These are phyloP conservation scores for Coccinonectria pachysandricola DNA, from an alignment of 2,329 filamentous ascomycete genomes.

Conservation along the genomic window DNA sequence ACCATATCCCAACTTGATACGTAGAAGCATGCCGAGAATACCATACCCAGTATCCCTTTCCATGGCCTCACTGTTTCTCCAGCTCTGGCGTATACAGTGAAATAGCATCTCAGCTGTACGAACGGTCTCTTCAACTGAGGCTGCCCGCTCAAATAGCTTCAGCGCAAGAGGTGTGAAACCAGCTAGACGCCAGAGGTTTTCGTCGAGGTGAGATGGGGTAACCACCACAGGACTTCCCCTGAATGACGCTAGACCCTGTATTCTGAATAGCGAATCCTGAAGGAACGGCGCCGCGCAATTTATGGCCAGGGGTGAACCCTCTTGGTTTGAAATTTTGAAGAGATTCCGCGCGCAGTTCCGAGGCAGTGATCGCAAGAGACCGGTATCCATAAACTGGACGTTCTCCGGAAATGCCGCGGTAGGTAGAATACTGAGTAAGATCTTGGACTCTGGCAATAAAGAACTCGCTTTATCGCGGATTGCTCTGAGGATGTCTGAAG, in stretches of 20 bases:
- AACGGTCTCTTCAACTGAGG: conserved; percentile 58
- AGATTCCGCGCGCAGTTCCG: conserved; percentile 57
- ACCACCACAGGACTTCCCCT: conserved; percentile 75
- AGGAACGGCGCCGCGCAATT: conserved; percentile 82
- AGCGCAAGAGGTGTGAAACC: conserved; percentile 80
- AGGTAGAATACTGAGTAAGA: conserved; percentile 76
- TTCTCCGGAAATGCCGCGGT: conserved; percentile 72
- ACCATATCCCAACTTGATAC: conserved; percentile 63
- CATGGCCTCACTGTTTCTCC: conserved; percentile 98
- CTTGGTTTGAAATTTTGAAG: conserved; percentile 26
- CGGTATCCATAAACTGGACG: conserved; percentile 66
- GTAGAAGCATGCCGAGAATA: conserved; percentile 71
- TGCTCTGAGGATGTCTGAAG: conserved; percentile 81
- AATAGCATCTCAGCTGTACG: conserved; percentile 77
- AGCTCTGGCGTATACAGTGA: conserved; percentile 76
- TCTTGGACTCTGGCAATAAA: conserved; percentile 69
- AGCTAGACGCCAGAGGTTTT: conserved; percentile 86
- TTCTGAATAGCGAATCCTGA: conserved; percentile 74
- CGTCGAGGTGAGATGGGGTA: conserved; percentile 75
- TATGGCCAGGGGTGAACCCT: conserved; percentile 67
- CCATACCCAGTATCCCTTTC: conserved; percentile 91
- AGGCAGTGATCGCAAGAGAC: conserved; percentile 67
- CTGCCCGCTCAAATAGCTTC: conserved; percentile 71
- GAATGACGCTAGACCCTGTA: conserved; percentile 72
- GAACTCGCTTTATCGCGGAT: conserved; percentile 77